These are phyloP conservation scores for Ailanthus altissimus DNA, from an alignment of 345 rosid species.

Conservation along the genomic window DNA sequence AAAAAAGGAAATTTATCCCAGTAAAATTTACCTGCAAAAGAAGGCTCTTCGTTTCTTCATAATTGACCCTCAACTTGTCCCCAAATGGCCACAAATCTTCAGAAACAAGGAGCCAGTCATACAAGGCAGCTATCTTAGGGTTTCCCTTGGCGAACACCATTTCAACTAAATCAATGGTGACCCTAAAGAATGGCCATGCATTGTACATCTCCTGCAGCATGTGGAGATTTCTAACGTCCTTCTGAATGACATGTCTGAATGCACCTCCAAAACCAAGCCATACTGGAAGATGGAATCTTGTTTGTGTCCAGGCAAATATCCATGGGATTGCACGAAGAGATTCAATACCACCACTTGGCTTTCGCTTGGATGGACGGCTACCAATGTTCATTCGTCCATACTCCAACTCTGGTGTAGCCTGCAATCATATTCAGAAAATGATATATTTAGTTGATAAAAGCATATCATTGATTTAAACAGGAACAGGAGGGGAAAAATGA, in stretches of 20 bases:
- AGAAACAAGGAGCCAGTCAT: conserved; percentile 88
- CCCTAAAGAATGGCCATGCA: conserved; percentile 93
- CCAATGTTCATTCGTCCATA: conserved; percentile 99
- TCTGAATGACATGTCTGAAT: conserved; percentile 64
- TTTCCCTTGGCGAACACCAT: conserved; percentile 99
- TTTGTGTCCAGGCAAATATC: conserved; percentile 99
- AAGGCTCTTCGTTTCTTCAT: conserved; percentile 80
- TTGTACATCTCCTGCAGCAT: conserved; percentile 92
- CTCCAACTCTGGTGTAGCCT: conserved; percentile 99
- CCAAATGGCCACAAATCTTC: conserved; percentile 79
- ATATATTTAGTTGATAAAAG: conserved; percentile 6
- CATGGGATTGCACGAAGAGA: conserved; percentile 98
- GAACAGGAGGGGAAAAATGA: not conserved
- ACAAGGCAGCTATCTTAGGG: conserved; percentile 85
- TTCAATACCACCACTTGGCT: conserved; percentile 95
- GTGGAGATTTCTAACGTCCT: conserved; percentile 71
- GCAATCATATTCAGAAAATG: conserved; percentile 25
- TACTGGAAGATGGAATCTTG: conserved; percentile 95
- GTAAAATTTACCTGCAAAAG: conserved; percentile 71
- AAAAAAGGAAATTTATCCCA: not conserved
- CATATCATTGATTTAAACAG: not conserved
- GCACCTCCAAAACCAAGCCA: conserved; percentile 99
- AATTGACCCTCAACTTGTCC: conserved; percentile 61
- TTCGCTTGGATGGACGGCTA: conserved; percentile 93
- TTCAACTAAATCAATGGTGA: conserved; percentile 92